These are phyloP conservation scores for Scheffersomyces parashehatae DNA, from an alignment of 1,139 yeast genomes.

Conservation along the genomic window DNA sequence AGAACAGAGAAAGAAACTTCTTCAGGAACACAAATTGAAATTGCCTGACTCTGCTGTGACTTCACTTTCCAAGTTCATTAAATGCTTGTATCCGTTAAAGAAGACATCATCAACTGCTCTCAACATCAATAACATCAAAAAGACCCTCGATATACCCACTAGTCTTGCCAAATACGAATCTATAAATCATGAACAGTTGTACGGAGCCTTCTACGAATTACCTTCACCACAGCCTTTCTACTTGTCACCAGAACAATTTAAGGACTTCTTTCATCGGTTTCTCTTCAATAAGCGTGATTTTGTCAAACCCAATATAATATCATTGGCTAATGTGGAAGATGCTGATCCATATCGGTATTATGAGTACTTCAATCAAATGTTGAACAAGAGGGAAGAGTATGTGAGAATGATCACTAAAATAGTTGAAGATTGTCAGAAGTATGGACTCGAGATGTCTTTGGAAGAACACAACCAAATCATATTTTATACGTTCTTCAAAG, in stretches of 20 bases:
- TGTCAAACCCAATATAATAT: constrained; percentile 21
- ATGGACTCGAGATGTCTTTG: constrained; percentile 28
- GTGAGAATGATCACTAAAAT: constrained; percentile 22
- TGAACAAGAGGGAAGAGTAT: constrained; percentile 19
- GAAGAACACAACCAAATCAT: constrained; percentile 33
- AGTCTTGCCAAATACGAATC: constrained; percentile 13
- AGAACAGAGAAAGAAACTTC: constrained; percentile 1
- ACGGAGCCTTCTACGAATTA: constrained; percentile 31
- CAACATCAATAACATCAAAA: constrained; percentile 6
- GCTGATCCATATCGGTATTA: constrained; percentile 3
- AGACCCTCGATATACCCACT: background rate
- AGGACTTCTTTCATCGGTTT: constrained; percentile 34
- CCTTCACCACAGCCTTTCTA: constrained; percentile 37
- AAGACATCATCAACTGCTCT: constrained; percentile 1
- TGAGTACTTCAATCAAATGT: constrained; percentile 17
- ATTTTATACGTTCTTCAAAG: constrained; percentile 32
- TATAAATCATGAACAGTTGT: constrained; percentile 30
- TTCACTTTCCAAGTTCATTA: constrained; percentile 24
- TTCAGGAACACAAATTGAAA: background rate
- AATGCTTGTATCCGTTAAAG: constrained; percentile 34
- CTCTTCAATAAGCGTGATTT: constrained; percentile 20
- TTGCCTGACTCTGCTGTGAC: constrained; percentile 11
- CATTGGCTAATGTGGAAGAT: constrained; percentile 9
- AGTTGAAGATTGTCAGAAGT: constrained; percentile 26
- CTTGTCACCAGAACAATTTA: constrained; percentile 36